Percentiles rank a stretch among this genome's conserved stretches.
These are phyloP conservation scores for Lasiosphaeria hispida DNA, from an alignment of 495 filamentous ascomycete species.

Conservation along the genomic window DNA sequence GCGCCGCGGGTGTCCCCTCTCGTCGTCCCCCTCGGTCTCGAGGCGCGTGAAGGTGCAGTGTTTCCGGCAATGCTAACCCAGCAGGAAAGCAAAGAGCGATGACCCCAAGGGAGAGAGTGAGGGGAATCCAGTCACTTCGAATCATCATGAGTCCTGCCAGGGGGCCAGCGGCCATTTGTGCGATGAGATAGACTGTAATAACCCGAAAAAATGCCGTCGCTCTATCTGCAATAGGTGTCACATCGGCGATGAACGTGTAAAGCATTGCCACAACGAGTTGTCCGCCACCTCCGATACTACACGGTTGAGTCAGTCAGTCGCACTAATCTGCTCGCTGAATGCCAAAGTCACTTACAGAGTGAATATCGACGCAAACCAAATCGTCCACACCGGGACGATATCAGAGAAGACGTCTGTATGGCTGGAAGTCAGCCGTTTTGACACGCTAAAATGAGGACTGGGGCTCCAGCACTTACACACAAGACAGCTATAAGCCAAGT, in stretches of 20 bases:
- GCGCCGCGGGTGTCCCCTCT: background rate
- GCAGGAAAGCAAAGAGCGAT: conserved; percentile 12
- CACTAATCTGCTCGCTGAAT: background rate
- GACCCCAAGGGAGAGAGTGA: conserved; percentile 18
- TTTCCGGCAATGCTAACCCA: conserved; percentile 27
- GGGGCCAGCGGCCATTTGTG: conserved; percentile 27
- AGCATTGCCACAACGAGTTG: conserved; percentile 31
- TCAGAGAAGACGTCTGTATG: conserved; percentile 26
- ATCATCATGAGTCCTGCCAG: conserved; percentile 26
- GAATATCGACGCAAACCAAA: conserved; percentile 20
- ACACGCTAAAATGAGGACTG: background rate
- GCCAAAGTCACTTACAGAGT: conserved; percentile 21
- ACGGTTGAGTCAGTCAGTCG: background rate
- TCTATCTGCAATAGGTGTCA: conserved; percentile 22
- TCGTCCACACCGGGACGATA: conserved; percentile 31
- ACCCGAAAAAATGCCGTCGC: conserved; percentile 34
- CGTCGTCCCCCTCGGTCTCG: background rate
- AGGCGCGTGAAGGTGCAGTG: conserved; percentile 23
- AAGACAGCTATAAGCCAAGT: conserved; percentile 8
- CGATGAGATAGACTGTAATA: conserved; percentile 22
- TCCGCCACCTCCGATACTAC: conserved; percentile 31
- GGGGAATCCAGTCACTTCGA: conserved; percentile 24
- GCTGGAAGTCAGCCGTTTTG: background rate
- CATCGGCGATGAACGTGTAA: conserved; percentile 34
- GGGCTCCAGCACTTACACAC: conserved; percentile 23